Base-by-base conservation (phyloP, 2,329 filamentous ascomycete genomes). In the Cladophialophora psammophila region DNA sequence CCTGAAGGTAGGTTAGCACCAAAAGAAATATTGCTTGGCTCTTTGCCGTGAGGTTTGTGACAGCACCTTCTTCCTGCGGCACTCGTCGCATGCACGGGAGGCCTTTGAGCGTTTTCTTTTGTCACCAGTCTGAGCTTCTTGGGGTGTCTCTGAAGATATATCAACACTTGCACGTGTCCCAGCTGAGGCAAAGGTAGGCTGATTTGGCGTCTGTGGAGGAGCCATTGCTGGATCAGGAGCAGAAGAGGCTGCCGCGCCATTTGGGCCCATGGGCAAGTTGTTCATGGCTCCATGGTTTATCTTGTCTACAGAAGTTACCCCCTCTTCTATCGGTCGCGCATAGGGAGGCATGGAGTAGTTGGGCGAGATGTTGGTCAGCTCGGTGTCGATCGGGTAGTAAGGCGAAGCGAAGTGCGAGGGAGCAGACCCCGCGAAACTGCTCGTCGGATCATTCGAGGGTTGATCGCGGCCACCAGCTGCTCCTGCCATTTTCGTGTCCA, bases 11-110 rank as follows among this genome's bases (percentile, higher is more conserved):
- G 60, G 60, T 69, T 34, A 61, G 48, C 35, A 54, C 38, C 59
- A 61, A 54, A 54, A 42, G 35, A 4, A 53, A 13, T 10, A 42
- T 40, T 32, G 34, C 15, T 34, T 1, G 18, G 31, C 8, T 53
- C 40, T 53, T n/a, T 40, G 45, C 32, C 26, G 15, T n/a, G 31
- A 55, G n/a, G 35, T 35, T 38, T 36, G 15, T 42, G 20, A 56
- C 20, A 71, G 60, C 76, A 85, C 84, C 82, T 94, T 96, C 79
- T 96, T 96, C 63, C 93, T 87, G 52, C 93, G 86, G 76, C 93
- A 96, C 76, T 96, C 92, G 75, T 97, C 93, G 74, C 93, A 97
- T 1, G 93, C 93, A 42, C 93, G 86, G 10, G 93, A 96, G 5
- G 95, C 92, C 78, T 96, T 96, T 5, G 90, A 91, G 66, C 93